phyloP scores from a whole-genome alignment of 2,329 filamentous ascomycete species.

The Macrophomina phaseolina region DNA sequence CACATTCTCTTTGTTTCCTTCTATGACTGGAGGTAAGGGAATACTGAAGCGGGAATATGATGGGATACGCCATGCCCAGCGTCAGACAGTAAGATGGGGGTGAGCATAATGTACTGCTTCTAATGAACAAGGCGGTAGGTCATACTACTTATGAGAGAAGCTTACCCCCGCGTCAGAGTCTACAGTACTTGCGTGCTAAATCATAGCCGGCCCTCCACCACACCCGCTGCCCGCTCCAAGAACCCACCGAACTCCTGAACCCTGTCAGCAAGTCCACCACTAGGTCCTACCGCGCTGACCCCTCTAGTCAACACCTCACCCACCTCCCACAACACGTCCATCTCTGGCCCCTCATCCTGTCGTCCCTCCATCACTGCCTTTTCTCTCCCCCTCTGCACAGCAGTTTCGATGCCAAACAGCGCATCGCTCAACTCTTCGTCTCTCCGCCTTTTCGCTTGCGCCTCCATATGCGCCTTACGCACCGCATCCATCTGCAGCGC shows the following conservation, averaged over 20 bases:
- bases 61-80: too few relatives aligned
- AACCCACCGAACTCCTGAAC: constrained; percentile 42
- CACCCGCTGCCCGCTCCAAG: constrained; percentile 42
- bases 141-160: too few relatives aligned
- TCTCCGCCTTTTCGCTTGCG: constrained; percentile 32
- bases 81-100: too few relatives aligned
- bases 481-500: constrained; percentile 58
- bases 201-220: constrained; percentile 40
- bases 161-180: too few relatives aligned
- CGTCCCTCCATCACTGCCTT: constrained; percentile 38
- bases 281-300: constrained; percentile 37
- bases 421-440: constrained; percentile 38
- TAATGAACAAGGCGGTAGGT: too few relatives aligned
- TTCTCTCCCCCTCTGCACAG: constrained; percentile 42
- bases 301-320: constrained; percentile 37
- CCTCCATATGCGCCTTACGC: constrained; percentile 39
- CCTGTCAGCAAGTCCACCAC: constrained; percentile 41
- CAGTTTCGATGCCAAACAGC: constrained; percentile 46
- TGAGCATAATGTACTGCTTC: too few relatives aligned
- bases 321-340: constrained; percentile 33
- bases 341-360: constrained; percentile 41
- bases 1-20: too few relatives aligned
- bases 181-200: too few relatives aligned
- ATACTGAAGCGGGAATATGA: too few relatives aligned
- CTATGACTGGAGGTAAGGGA: too few relatives aligned